These are phyloP conservation scores for Rubia tinctorum DNA, from an alignment of 305 asterid genomes.

Conservation along the genomic window DNA sequence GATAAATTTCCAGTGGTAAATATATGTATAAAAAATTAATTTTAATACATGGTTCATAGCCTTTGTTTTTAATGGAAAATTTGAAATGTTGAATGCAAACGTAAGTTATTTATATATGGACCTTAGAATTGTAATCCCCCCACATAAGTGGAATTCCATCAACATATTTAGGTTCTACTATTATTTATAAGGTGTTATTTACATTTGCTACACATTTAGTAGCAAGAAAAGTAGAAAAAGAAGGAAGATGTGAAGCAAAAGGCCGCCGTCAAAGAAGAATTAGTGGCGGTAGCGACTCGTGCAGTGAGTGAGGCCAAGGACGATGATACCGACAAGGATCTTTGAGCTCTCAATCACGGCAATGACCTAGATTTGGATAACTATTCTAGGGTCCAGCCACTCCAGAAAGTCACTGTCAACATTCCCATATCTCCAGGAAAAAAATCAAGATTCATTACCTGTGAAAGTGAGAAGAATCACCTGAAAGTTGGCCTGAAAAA, in stretches of 20 bases:
- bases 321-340: constrained; percentile 30
- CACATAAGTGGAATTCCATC: too few species aligned
- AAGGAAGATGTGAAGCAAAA: constrained; percentile 21
- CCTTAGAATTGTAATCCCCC: too few species aligned
- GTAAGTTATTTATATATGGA: too few species aligned
- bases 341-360: constrained; percentile 40
- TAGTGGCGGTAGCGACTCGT: too few species aligned
- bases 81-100: too few species aligned
- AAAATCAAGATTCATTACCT: constrained; percentile 34
- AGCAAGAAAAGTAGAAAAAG: not conserved
- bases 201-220: too few species aligned
- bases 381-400: constrained; percentile 43
- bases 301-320: constrained; percentile 20
- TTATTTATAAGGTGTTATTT: too few species aligned
- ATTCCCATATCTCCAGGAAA: constrained; percentile 44
- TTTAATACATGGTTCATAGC: too few species aligned
- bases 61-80: too few species aligned
- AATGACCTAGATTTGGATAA: constrained; percentile 48
- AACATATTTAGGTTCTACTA: too few species aligned
- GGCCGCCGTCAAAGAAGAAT: not conserved
- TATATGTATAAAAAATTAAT: too few species aligned
- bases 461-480: constrained; percentile 41
- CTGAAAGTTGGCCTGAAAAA: constrained; percentile 48
- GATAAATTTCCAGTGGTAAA: too few species aligned
- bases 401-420: constrained; percentile 39